Base-by-base conservation (phyloP, 2,329 filamentous ascomycete genomes). In the Aphanocladium album region DNA sequence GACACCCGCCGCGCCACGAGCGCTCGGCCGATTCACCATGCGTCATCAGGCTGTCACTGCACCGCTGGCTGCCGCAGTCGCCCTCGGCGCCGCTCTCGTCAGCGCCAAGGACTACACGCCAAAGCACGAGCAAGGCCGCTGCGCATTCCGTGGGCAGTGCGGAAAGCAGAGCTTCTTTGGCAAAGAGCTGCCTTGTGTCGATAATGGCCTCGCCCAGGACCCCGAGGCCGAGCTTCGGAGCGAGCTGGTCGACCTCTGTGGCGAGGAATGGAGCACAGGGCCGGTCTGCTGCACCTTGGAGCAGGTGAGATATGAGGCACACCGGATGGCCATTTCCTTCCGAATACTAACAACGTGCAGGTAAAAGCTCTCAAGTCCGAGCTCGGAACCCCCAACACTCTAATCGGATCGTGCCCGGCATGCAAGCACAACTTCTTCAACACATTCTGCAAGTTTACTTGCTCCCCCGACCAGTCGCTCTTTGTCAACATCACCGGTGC, bases 361-460 rank as follows among this genome's bases (percentile, higher is more conserved):
- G 81, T 99, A 60, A 84, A 90, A 67, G 82, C 89, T 1, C 85
- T 99, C 64, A 88, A 90, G 68, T 88, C 85, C 63, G 96, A 96
- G 70, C 83, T 99, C 61, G 89, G 90, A 66, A 91, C 91, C 23
- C 93, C 92, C 2, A 91, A 93, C 67, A 87, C 89, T 62, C 89
- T 99, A 70, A 92, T 99, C 72, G 88, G 92, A 27, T 91, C 92
- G 11, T 99, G 95, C 73, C 95, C 95, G 1, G 95, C 96, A 35
- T 99, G 95, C 83, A 96, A 95, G 75, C 89, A 93, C 69, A 99
- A 99, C 79, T 99, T 99, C 80, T 98, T 91, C 80, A 96, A 99
- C 77, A 81, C 96, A 49, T 99, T 99, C 75, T 99, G 95, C 78
- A 96, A 92, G 5, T 98, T 99, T 71, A 98, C 93, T 2, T 99